Percentiles rank a stretch among this genome's conserved stretches.
Conservation (phyloP, 306 rosid genomes). For the Spatholobus suberectus region DNA sequence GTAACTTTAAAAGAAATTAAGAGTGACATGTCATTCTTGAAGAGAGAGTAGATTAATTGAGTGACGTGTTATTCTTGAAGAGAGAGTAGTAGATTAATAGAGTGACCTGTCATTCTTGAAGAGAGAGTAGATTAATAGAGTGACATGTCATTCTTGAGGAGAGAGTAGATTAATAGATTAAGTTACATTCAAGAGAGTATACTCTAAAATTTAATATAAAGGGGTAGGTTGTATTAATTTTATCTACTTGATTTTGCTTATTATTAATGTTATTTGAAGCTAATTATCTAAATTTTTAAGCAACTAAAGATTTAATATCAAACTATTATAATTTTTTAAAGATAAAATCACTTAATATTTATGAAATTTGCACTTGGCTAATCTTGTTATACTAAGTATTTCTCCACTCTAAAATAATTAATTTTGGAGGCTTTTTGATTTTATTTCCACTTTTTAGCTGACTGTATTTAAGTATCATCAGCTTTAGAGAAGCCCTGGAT, state of each 20-base stretch:
- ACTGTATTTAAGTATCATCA: conserved; percentile 49
- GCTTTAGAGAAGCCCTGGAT: conserved; percentile 87
- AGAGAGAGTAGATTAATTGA: background rate
- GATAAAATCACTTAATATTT: background rate
- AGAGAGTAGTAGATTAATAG: background rate
- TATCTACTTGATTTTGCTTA: background rate
- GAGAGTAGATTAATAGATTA: background rate
- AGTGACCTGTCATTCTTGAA: background rate
- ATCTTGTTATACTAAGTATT: background rate
- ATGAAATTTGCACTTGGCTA: background rate
- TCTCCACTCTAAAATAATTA: conserved; percentile 10
- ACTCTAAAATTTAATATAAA: conserved; percentile 15
- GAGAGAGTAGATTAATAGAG: background rate
- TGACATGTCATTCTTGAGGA: background rate
- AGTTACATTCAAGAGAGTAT: background rate
- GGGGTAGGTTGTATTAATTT: background rate
- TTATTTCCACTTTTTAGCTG: conserved; percentile 38
- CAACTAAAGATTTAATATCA: conserved; percentile 1
- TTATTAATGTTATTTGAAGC: background rate
- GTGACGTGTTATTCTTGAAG: background rate
- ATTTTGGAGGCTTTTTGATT: conserved; percentile 2
- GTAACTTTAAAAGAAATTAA: background rate
- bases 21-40: background rate
- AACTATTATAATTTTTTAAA: background rate
- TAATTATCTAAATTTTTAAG: background rate